These are phyloP conservation scores for Pulveroboletus frians DNA, from an alignment of 768 basidiomycete genomes.

Conservation along the genomic window DNA sequence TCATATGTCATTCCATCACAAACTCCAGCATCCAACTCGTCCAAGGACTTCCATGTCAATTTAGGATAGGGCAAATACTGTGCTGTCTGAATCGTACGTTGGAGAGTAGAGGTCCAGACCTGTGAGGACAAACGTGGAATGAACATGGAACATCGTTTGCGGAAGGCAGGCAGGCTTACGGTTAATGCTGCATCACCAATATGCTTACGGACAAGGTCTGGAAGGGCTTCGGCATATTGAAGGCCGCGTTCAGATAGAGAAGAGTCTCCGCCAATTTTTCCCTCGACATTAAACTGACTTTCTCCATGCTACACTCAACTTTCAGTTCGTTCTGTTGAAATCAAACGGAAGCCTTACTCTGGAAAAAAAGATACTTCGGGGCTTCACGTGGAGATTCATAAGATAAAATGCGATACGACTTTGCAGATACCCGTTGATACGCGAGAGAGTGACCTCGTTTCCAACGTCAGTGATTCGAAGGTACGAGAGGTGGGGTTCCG, in stretches of 20 bases:
- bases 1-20: constrained; percentile 99
- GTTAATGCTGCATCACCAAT: constrained; percentile 86
- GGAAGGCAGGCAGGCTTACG: constrained; percentile 37
- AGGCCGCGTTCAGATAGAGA: constrained; percentile 77
- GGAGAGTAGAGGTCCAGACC: constrained; percentile 99
- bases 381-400: constrained; percentile 97
- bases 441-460: constrained; percentile 74
- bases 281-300: constrained; percentile 93
- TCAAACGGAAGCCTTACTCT: constrained; percentile 51
- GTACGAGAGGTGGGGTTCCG: constrained; percentile 86
- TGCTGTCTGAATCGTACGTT: constrained; percentile 89
- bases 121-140: constrained; percentile 27
- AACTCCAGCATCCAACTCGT: constrained; percentile 97
- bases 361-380: constrained; percentile 93
- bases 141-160: not conserved
- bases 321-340: constrained; percentile 5
- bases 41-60: constrained; percentile 96
- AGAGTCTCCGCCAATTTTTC: constrained; percentile 98
- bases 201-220: constrained; percentile 82
- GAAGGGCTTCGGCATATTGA: constrained; percentile 81
- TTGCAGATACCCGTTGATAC: constrained; percentile 92
- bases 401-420: constrained; percentile 97
- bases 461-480: constrained; percentile 93
- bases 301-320: constrained; percentile 76
- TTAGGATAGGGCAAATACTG: constrained; percentile 79